Base-by-base conservation (phyloP, 805 yeast species). In the Cyberlindnera bimundalis region DNA sequence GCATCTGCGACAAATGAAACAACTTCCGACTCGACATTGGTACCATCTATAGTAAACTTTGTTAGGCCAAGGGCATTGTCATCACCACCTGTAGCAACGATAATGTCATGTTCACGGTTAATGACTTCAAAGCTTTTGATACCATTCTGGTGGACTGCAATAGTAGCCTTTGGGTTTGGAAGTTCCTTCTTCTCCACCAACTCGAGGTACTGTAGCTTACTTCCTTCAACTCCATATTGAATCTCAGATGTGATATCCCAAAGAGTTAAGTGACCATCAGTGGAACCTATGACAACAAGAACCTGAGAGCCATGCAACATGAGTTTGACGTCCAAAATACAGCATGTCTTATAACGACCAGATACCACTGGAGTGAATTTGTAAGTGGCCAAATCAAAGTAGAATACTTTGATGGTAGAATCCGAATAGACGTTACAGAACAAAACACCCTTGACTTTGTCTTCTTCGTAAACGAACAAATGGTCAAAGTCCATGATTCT, bases 401-500 rank as follows among this genome's bases (percentile, higher is more conserved):
- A 60, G 81, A 89, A 85, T 0, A 84, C 31, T 50, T 77, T 80
- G 41, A 91, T 73, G 4, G 74, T 67, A 1, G 98, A 91, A 58
- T 91, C 90, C 0, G 97, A 90, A 57, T 87, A 93, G 0, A 84
- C 95, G 0, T 88, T 76, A 2, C 77, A 74, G 7, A 90, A 52
- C 1, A 79, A 50, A 48, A 77, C 74, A 7, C 81, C 83, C 3
- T 59, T 39, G 14, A 46, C 51, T 6, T 51, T 53, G 16, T 52
- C 58, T 1, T 39, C 40, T 1, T 56, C 50, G n/a, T 55, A 53
- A 2, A 71, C 64, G 30, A 70, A 68, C 12, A 70, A 46, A 6
- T 76, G 63, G 46, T 73, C 82, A 55, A 89, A 83, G 60, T 85
- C 96, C 96, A 89, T 91, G 40, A 91, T 79, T 49, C 99, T 70